phyloP scores from a whole-genome alignment of 805 yeast species.

The Spathaspora girioi region DNA sequence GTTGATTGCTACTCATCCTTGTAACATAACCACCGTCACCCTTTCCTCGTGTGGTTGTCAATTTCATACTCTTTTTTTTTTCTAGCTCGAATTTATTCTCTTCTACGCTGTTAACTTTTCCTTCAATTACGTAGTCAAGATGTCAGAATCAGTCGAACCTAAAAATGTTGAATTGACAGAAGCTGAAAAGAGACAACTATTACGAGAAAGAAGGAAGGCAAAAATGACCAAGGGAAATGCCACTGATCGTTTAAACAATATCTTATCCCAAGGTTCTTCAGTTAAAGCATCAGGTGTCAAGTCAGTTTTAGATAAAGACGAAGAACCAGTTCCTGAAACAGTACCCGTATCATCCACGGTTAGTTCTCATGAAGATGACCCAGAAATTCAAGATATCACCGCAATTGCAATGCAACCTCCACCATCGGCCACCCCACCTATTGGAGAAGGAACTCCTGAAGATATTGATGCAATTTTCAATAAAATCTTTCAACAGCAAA shows the following conservation, averaged over 20 bases:
- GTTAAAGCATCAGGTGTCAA: constrained; percentile 27
- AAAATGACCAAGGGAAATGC: constrained; percentile 57
- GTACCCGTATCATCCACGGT: neutral
- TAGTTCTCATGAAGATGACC: constrained; percentile 26
- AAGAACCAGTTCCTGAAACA: constrained; percentile 3
- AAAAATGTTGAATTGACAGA: constrained; percentile 29
- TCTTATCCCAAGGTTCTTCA: constrained; percentile 36
- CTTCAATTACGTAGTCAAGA: neutral
- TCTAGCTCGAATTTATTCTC: neutral
- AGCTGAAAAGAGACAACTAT: constrained; percentile 53
- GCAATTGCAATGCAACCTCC: constrained; percentile 10
- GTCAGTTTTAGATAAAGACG: constrained; percentile 30
- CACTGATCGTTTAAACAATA: constrained; percentile 46
- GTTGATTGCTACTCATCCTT: neutral
- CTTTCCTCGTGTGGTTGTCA: too few species aligned
- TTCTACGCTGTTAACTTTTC: neutral
- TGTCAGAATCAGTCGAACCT: constrained; percentile 8
- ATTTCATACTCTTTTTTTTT: neutral
- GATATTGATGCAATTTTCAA: constrained; percentile 35
- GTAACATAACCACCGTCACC: neutral
- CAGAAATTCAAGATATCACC: constrained; percentile 37
- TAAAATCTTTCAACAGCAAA: constrained; percentile 22
- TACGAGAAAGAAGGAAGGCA: constrained; percentile 65
- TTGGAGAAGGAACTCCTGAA: constrained; percentile 8
- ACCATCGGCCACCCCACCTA: constrained; percentile 8